phyloP scores from a whole-genome alignment of 371 early-diverging fungal genomes.

The Mortierella sp. region DNA sequence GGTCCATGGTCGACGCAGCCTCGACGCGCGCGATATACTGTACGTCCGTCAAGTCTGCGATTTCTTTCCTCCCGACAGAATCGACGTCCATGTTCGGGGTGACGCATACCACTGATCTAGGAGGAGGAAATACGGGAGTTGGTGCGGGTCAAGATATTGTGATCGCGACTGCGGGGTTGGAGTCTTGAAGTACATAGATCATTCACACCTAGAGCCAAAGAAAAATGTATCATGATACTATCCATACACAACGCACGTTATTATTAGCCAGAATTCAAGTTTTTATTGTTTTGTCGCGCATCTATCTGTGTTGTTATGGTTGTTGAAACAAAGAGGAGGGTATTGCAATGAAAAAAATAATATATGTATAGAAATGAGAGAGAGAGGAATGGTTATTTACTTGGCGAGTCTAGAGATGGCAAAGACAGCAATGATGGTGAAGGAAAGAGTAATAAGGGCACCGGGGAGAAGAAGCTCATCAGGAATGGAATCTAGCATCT shows the following conservation, averaged over 20 bases:
- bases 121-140: not conserved
- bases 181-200: no score
- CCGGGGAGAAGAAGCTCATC: constrained; percentile 72
- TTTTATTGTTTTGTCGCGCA: not conserved
- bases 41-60: constrained; percentile 29
- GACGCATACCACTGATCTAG: not conserved
- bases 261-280: not conserved
- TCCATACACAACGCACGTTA: not conserved
- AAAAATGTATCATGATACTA: not conserved
- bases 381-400: constrained; percentile 15
- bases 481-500: constrained; percentile 61
- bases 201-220: no score
- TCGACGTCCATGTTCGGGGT: not conserved
- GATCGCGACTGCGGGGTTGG: not conserved
- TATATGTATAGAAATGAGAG: constrained; percentile 3
- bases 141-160: not conserved
- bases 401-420: constrained; percentile 61
- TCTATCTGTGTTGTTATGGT: not conserved
- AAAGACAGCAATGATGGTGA: constrained; percentile 73
- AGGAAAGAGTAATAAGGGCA: constrained; percentile 70
- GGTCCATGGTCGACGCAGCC: constrained; percentile 29
- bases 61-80: constrained; percentile 25
- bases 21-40: constrained; percentile 37
- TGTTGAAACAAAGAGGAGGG: not conserved
- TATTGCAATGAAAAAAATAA: not conserved